Conservation (phyloP, 202 grass and related monocot species). For the Panicum virgatum region DNA sequence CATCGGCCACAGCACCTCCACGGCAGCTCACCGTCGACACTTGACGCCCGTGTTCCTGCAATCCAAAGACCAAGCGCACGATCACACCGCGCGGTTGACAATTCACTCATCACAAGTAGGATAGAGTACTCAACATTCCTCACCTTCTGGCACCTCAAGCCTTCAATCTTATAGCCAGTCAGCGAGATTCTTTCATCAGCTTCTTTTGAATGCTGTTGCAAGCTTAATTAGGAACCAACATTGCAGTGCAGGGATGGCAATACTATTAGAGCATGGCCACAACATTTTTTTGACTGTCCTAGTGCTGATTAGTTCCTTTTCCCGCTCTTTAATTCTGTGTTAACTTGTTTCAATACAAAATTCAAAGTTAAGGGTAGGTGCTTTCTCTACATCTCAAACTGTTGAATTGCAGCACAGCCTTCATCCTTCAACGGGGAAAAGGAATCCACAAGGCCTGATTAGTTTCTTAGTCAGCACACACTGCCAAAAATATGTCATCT, state of each 20-base stretch:
- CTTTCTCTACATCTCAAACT: not conserved
- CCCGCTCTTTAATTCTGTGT: not conserved
- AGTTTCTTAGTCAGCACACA: not conserved
- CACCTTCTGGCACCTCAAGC: no score
- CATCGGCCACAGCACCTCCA: no score
- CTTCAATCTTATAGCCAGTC: not conserved
- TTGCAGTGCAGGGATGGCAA: not conserved
- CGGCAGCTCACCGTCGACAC: no score
- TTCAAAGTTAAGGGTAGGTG: not conserved
- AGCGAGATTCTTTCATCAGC: not conserved
- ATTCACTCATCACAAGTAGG: no score
- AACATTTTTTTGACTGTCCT: not conserved
- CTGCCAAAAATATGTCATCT: not conserved
- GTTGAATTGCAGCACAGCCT: not conserved
- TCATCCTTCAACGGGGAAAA: not conserved
- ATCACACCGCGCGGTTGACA: no score
- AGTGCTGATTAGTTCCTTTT: not conserved
- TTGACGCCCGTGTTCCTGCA: no score
- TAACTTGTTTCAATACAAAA: not conserved
- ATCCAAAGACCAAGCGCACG: no score
- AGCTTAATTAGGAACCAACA: not conserved
- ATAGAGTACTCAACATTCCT: no score
- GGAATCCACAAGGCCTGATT: not conserved
- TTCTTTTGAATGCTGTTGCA: not conserved
- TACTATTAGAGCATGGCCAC: not conserved